A percentile compares a stretch with the other conserved stretches of the same genome.
phyloP scores from a whole-genome alignment of 2,329 filamentous ascomycete species.

The Pseudogymnoascus sp. region DNA sequence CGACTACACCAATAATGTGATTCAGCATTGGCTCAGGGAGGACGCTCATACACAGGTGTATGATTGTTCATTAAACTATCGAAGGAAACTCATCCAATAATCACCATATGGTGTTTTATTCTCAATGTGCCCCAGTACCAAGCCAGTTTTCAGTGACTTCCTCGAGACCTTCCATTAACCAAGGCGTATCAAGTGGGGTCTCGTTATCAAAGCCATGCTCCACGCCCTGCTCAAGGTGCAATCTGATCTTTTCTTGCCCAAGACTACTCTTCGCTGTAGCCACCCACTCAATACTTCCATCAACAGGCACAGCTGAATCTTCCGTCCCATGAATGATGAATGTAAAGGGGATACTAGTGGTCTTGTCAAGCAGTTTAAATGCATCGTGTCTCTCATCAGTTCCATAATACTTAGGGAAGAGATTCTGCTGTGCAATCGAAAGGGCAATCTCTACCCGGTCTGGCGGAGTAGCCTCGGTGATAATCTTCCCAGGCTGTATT shows the following conservation, averaged over 20 bases:
- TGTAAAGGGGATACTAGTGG: conserved; percentile 14
- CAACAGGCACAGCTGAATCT: conserved; percentile 18
- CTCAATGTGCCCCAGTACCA: neutral
- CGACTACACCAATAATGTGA: neutral
- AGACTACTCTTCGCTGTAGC: conserved; percentile 15
- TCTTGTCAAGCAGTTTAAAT: conserved; percentile 15
- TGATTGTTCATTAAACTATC: neutral
- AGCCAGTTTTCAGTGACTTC: conserved; percentile 17
- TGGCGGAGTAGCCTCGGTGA: conserved; percentile 14
- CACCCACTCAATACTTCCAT: conserved; percentile 14
- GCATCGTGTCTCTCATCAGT: conserved; percentile 14
- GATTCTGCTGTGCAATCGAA: conserved; percentile 14
- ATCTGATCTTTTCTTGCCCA: conserved; percentile 13
- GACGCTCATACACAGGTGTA: neutral
- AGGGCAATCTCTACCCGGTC: conserved; percentile 14
- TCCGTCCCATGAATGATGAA: conserved; percentile 17
- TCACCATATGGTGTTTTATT: neutral
- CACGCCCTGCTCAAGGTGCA: conserved; percentile 10
- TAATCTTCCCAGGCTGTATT: conserved; percentile 13
- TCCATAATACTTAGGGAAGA: conserved; percentile 14
- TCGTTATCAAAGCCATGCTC: conserved; percentile 15
- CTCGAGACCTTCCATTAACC: conserved; percentile 17
- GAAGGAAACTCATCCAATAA: neutral
- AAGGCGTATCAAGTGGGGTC: conserved; percentile 14
- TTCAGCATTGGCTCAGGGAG: neutral